Percentiles rank a stretch among this genome's conserved stretches.
phyloP scores from a whole-genome alignment of 2,329 filamentous ascomycete genomes.

The Aureobasidium uvarum region DNA sequence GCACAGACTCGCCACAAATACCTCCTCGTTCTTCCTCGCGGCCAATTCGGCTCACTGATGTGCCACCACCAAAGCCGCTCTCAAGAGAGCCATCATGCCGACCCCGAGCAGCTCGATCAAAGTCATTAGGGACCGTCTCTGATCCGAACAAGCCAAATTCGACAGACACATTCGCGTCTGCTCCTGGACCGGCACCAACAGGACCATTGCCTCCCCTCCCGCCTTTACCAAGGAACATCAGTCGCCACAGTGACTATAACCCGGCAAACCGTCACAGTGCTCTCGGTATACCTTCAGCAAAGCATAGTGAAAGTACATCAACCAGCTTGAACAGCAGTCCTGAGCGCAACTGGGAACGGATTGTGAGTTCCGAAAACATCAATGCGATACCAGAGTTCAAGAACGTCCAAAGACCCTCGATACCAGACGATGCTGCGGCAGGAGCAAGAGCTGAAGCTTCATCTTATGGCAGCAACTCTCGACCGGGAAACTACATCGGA shows the following conservation, averaged over 20 bases:
- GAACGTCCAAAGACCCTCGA: not conserved
- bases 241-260: conserved; percentile 31
- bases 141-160: conserved; percentile 29
- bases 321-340: conserved; percentile 22
- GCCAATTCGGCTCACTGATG: not conserved
- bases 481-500: conserved; percentile 2
- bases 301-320: conserved; percentile 12
- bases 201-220: conserved; percentile 47
- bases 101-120: conserved; percentile 31
- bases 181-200: conserved; percentile 42
- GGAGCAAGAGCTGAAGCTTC: not conserved
- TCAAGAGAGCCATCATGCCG: not conserved
- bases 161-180: conserved; percentile 27
- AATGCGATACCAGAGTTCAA: conserved; percentile 3
- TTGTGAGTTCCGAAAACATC: not conserved
- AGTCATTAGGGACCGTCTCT: conserved; percentile 34
- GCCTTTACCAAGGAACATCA: conserved; percentile 32
- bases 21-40: conserved; percentile 7
- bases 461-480: not conserved
- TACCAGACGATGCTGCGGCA: not conserved
- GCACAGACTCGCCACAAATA: not conserved
- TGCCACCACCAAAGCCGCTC: conserved; percentile 27
- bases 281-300: conserved; percentile 11
- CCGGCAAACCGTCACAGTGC: conserved; percentile 15
- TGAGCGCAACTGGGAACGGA: conserved; percentile 23